Base-by-base conservation (phyloP, 2,329 filamentous ascomycete species). In the Cladophialophora immunda region DNA sequence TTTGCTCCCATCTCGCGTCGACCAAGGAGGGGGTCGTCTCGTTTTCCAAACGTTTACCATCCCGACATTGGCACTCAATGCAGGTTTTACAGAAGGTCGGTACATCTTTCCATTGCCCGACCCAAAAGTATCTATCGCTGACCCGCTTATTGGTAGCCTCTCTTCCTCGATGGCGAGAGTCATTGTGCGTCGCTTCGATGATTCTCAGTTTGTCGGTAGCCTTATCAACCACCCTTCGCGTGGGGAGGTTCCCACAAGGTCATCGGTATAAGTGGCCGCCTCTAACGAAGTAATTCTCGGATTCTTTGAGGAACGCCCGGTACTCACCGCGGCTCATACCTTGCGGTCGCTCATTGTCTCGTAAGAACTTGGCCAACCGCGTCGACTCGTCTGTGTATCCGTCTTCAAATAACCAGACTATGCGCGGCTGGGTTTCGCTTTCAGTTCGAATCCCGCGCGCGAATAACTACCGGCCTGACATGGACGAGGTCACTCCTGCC, bases 361-460 rank as follows among this genome's bases (percentile, higher is more conserved):
- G n/a, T n/a, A n/a, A n/a, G n/a, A n/a, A 41, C 15, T 41, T 41
- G 11, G 36, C 15, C 13, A 41, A 5, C 36, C 17, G 5, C 11
- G 15, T 41, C 11, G 11, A 41, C 15, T n/a, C 9, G 11, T 58
- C 9, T 1, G 9, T 45, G 22, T 58, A 58, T 19, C 45, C 19
- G 11, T 27, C 22, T 45, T 58, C 19, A 13, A 58, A 58, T 1
- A 58, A 22, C 55, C 29, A 58, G 2, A 58, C 8, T 13, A 57
- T 22, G 11, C 22, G 22, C 5, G 13, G 5, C 4, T 6, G 29
- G 15, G 7, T 5, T 7, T 30, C n/a, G 15, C 9, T 13, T 5
- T 15, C 11, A 9, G 19, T 45, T 38, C n/a, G 4, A n/a, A 29
- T 58, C 34, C 1, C 22, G n/a, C 19, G 13, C 4, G 9, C 22